Conservation (phyloP, 148 eudicot genomes). For the Polygonum aviculare region DNA sequence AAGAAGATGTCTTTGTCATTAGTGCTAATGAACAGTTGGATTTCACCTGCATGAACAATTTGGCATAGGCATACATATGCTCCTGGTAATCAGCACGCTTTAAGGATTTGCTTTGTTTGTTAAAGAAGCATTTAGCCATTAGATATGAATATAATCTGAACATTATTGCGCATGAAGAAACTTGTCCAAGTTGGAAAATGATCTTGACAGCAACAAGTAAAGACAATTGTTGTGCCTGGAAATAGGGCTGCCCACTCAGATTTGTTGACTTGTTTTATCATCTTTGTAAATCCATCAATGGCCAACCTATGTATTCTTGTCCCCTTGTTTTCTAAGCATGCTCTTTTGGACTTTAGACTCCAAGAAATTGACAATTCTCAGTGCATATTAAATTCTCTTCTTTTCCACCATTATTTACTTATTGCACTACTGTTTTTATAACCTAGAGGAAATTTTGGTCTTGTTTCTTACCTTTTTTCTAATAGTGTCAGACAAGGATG, state of each 20-base stretch:
- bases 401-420: neutral
- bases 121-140: neutral
- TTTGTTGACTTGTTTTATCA: constrained; percentile 5
- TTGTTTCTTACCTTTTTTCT: neutral
- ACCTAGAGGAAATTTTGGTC: neutral
- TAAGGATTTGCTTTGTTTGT: neutral
- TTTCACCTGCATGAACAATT: constrained; percentile 1
- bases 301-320: constrained; percentile 1
- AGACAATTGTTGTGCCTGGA: constrained; percentile 4
- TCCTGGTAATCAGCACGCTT: neutral
- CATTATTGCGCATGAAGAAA: constrained; percentile 2
- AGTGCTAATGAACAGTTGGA: neutral
- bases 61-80: neutral
- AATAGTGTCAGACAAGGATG: neutral
- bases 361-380: neutral
- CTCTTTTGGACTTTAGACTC: neutral
- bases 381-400: neutral
- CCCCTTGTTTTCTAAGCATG: constrained; percentile 7
- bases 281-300: neutral
- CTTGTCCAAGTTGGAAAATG: neutral
- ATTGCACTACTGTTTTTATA: neutral
- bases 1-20: neutral
- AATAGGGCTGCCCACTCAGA: constrained; percentile 8
- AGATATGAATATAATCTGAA: neutral
- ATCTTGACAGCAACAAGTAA: constrained; percentile 1